Percentiles rank a stretch among this genome's conserved stretches.
Evolutionary conservation across 169 alveolate species (phyloP).

Genomic region (Plasmodium falciparum): DNA sequence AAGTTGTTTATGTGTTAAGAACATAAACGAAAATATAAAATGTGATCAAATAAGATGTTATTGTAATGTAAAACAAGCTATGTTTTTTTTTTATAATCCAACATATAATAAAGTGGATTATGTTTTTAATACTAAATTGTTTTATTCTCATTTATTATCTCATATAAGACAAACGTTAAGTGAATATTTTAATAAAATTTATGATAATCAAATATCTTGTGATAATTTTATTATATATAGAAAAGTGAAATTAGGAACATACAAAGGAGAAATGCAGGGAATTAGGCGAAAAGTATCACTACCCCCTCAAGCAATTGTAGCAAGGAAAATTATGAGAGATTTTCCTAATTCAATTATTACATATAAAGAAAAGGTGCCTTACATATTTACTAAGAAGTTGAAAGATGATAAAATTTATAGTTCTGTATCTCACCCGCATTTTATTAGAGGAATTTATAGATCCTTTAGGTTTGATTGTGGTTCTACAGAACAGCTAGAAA

Average conservation of each 20-base stretch:
- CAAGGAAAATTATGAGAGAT: constrained; percentile 65
- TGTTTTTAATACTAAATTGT: constrained; percentile 40
- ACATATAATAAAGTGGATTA: background rate
- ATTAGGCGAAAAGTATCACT: constrained; percentile 69
- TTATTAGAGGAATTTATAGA: constrained; percentile 45
- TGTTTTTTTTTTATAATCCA: constrained; percentile 27
- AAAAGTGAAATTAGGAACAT: constrained; percentile 78
- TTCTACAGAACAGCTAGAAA: background rate
- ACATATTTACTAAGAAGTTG: constrained; percentile 62
- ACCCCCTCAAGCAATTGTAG: constrained; percentile 83
- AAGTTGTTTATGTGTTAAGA: constrained; percentile 45
- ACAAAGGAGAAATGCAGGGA: constrained; percentile 76
- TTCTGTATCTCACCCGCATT: constrained; percentile 46
- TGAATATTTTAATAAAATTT: constrained; percentile 43
- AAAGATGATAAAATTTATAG: constrained; percentile 42
- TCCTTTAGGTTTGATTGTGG: background rate
- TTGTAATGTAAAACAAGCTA: constrained; percentile 58
- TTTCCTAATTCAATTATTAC: constrained; percentile 48
- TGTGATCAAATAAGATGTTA: constrained; percentile 33
- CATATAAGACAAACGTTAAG: constrained; percentile 48
- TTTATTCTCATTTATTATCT: constrained; percentile 33
- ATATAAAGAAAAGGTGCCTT: constrained; percentile 81
- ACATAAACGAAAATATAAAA: constrained; percentile 37
- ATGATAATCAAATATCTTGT: constrained; percentile 39
- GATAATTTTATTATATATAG: constrained; percentile 76